Evolutionary conservation across 805 yeast species (phyloP).

Genomic region (Candida ulmi): DNA sequence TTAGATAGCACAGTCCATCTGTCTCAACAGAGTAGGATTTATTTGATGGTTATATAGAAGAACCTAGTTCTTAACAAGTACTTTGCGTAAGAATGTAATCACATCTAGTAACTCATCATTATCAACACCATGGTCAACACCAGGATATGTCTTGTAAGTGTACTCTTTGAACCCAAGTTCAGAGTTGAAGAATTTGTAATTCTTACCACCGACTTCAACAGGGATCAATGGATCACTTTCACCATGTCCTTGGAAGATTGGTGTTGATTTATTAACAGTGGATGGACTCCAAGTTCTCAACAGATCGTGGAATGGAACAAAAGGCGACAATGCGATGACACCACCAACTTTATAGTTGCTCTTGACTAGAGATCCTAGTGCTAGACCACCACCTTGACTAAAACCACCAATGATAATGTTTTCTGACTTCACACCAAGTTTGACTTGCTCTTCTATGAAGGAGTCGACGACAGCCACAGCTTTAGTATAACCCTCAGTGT

Average conservation of each 20-base stretch:
- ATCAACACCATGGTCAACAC: conserved; percentile 60
- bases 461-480: conserved; percentile 38
- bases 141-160: conserved; percentile 47
- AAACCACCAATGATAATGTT: conserved; percentile 86
- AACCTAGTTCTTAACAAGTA: background rate
- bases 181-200: conserved; percentile 37
- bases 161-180: conserved; percentile 38
- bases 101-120: conserved; percentile 61
- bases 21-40: too few relatives aligned
- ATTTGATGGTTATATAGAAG: too few relatives aligned
- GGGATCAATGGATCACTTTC: conserved; percentile 58
- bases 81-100: conserved; percentile 34
- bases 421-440: conserved; percentile 45
- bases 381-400: conserved; percentile 81
- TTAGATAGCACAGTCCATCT: too few relatives aligned
- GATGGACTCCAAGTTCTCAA: conserved; percentile 14
- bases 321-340: conserved; percentile 68
- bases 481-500: conserved; percentile 43
- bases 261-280: conserved; percentile 49
- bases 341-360: conserved; percentile 67
- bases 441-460: conserved; percentile 45
- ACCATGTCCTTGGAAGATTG: conserved; percentile 83
- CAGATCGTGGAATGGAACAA: conserved; percentile 29
- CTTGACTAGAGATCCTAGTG: conserved; percentile 50
- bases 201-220: conserved; percentile 31